Conservation (phyloP, 306 rosid species). For the Fragaria nilgerrensis region DNA sequence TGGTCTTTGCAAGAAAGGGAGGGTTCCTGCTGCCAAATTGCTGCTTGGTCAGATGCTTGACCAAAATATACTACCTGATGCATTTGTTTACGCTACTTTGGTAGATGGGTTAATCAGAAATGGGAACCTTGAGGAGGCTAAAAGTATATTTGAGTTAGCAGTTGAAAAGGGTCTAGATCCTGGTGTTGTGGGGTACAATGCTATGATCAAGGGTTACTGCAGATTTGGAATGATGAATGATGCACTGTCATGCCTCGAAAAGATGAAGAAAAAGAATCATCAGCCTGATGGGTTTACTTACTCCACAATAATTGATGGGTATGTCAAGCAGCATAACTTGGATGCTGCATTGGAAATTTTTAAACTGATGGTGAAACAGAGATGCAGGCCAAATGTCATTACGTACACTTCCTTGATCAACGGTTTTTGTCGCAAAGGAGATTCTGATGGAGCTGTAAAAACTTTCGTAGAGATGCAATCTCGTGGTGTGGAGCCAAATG, state of each 20-base stretch:
- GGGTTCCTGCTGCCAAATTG: conserved; percentile 60
- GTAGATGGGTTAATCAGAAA: conserved; percentile 64
- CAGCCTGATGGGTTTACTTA: conserved; percentile 68
- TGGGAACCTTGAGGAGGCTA: conserved; percentile 57
- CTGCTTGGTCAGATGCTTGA: conserved; percentile 77
- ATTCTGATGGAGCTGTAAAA: conserved; percentile 52
- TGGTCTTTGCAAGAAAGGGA: conserved; percentile 76
- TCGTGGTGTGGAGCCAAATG: conserved; percentile 65
- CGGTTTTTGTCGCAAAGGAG: conserved; percentile 63
- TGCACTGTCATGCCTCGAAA: conserved; percentile 50
- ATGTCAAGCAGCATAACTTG: conserved; percentile 60
- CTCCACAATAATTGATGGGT: conserved; percentile 78
- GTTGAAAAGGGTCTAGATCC: conserved; percentile 53
- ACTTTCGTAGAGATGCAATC: conserved; percentile 57
- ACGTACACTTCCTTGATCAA: conserved; percentile 70
- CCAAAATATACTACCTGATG: conserved; percentile 64
- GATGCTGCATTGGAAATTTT: conserved; percentile 55
- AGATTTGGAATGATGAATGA: conserved; percentile 68
- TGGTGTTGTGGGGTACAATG: conserved; percentile 69
- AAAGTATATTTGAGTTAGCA: conserved; percentile 45
- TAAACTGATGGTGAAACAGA: conserved; percentile 62
- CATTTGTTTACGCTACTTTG: conserved; percentile 64
- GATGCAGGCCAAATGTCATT: conserved; percentile 66
- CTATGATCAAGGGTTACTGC: conserved; percentile 80
- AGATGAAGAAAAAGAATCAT: conserved; percentile 45